A percentile compares a stretch with the other conserved stretches of the same genome.
Evolutionary conservation across 495 filamentous ascomycete genomes (phyloP).

Genomic region (Aspergillus hancockii): DNA sequence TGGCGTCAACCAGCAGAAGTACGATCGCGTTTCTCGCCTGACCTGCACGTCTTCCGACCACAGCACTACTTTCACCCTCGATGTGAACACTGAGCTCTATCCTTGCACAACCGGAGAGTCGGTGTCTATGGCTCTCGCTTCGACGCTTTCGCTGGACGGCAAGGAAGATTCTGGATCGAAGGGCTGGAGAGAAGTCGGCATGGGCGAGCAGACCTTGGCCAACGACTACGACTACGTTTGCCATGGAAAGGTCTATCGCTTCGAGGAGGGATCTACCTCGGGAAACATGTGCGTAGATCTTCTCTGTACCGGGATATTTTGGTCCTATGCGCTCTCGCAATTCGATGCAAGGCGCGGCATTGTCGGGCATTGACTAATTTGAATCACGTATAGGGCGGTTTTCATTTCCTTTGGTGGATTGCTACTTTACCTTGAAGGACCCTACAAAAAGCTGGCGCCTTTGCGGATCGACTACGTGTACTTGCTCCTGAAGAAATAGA

Average conservation of each 20-base stretch:
- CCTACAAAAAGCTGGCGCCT: constrained; percentile 92
- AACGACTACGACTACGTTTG: constrained; percentile 97
- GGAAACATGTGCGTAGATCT: constrained; percentile 75
- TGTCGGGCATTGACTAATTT: constrained; percentile 3
- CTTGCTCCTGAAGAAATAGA: constrained; percentile 85
- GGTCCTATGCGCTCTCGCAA: neutral
- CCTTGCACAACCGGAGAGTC: constrained; percentile 70
- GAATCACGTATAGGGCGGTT: constrained; percentile 65
- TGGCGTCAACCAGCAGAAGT: constrained; percentile 75
- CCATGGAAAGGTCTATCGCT: constrained; percentile 96
- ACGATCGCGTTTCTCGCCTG: constrained; percentile 90
- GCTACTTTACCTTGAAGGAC: constrained; percentile 85
- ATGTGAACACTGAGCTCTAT: constrained; percentile 94
- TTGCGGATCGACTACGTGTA: constrained; percentile 91
- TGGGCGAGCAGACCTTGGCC: constrained; percentile 76
- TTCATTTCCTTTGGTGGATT: constrained; percentile 92
- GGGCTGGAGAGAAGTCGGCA: constrained; percentile 78
- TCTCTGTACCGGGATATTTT: neutral
- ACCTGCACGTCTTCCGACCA: constrained; percentile 68
- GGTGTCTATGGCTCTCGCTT: constrained; percentile 76
- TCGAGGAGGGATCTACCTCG: constrained; percentile 79
- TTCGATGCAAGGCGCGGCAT: neutral
- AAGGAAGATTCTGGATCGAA: constrained; percentile 61
- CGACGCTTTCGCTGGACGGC: constrained; percentile 83
- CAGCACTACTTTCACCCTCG: constrained; percentile 75